phyloP scores from a whole-genome alignment of 768 basidiomycete species.

The Hypholoma sublateritium region DNA sequence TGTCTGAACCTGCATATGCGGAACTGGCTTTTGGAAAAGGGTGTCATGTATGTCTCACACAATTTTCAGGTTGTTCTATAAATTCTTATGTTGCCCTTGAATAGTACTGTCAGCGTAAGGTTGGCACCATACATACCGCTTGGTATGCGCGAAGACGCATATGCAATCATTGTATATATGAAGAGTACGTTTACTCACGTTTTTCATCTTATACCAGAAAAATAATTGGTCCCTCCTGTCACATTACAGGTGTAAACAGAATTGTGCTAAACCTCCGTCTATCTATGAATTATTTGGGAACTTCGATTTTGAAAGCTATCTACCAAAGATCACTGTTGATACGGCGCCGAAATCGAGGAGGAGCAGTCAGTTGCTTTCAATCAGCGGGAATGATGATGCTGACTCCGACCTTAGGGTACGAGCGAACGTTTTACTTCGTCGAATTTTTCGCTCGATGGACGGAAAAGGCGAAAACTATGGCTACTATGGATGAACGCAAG shows the following conservation, averaged over 20 bases:
- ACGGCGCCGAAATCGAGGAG: no score
- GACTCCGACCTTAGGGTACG: no score
- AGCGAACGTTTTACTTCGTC: neutral
- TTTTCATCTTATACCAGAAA: neutral
- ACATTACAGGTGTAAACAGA: no score
- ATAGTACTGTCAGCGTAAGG: no score
- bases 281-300: no score
- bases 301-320: no score
- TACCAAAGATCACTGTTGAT: no score
- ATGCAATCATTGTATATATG: neutral
- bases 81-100: no score
- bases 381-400: no score
- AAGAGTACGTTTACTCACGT: neutral
- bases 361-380: no score
- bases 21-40: conserved; percentile 19
- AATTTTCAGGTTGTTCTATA: neutral
- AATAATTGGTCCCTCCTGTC: no score
- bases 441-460: neutral
- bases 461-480: neutral
- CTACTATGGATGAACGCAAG: neutral
- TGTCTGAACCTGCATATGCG: conserved; percentile 34
- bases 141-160: neutral
- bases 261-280: no score
- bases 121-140: neutral
- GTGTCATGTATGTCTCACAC: conserved; percentile 4